Base-by-base conservation (phyloP, 345 rosid genomes). In the Anacardium occidentale region DNA sequence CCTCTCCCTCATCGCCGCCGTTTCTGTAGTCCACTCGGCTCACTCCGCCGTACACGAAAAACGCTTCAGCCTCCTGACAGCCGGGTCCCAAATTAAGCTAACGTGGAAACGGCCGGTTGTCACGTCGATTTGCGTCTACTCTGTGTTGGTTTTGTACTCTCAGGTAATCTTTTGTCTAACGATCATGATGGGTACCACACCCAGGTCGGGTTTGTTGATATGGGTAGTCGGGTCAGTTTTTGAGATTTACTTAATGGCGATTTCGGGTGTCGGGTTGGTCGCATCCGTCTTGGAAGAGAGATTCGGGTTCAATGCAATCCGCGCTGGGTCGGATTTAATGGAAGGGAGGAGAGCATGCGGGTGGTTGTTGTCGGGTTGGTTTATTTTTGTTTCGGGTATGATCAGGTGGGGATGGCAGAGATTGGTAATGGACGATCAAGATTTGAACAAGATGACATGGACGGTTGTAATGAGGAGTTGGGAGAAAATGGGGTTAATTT, bases 221-320 rank as follows among this genome's bases (percentile, higher is more conserved):
- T 71, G 74, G 78, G 56, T 68, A 0, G 0, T 77, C 17, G 87
- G 84, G 42, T 72, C 69, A 8, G 78, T 74, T 25, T 0, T 85
- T 17, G 92, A 90, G 80, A 67, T 89, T 13, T 86, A 88, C 77
- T 14, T 94, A 15, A 88, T 86, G 86, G 87, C 87, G 14, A 86
- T 87, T 45, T 40, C 85, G 67, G 89, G 89, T 21, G 42, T 88
- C 74, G 90, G 82, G 0, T 68, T 94, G 56, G 91, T 86, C 59
- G 91, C 82, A 48, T 87, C 97, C 51, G 80, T 85, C 5, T 13
- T 83, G 69, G 98, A 94, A 83, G 85, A 74, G 24, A 74, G 78
- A 29, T 80, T 69, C 52, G 97, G 96, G 22, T 89, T 83, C 75
- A 89, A 79, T 1, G 97, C 97, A 1, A 68, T 93, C 25, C 74